Percentiles rank a stretch among this genome's conserved stretches.
phyloP scores from a whole-genome alignment of 331 rosid genomes.

The Pyrus hybrid region DNA sequence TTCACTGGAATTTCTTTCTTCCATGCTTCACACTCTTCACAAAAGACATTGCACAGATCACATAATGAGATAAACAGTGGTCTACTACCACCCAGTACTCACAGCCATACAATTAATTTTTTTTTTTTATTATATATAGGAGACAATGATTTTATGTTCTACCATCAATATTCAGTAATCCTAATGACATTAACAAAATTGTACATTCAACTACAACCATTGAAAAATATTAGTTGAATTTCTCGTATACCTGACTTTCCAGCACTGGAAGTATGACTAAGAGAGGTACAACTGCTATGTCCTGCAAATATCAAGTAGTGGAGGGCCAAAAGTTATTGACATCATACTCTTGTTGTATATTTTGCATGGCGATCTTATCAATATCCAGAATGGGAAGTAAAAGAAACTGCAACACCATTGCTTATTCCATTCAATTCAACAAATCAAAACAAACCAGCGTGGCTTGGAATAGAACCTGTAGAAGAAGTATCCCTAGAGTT shows the following conservation, averaged over 20 bases:
- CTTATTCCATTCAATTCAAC: neutral
- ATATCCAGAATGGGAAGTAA: slow-evolving; percentile 2
- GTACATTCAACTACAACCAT: neutral
- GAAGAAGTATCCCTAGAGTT: slow-evolving; percentile 88
- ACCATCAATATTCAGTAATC: neutral
- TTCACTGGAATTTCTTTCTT: neutral
- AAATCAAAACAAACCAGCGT: slow-evolving; percentile 3
- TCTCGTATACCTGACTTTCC: slow-evolving; percentile 77
- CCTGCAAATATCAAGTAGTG: slow-evolving; percentile 62
- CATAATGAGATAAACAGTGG: neutral
- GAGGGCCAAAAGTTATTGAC: slow-evolving; percentile 20
- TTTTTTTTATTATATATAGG: neutral
- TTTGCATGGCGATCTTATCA: slow-evolving; percentile 8
- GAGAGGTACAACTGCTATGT: slow-evolving; percentile 96
- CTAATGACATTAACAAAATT: neutral
- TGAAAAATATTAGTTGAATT: neutral
- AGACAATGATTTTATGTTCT: neutral
- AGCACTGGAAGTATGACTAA: slow-evolving; percentile 93
- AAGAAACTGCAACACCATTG: slow-evolving; percentile 1
- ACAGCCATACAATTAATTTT: neutral
- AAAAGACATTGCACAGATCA: neutral
- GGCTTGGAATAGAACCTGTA: slow-evolving; percentile 58
- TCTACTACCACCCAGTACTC: neutral
- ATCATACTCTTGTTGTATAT: slow-evolving; percentile 4
- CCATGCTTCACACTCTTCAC: neutral